Evolutionary conservation across 2,329 filamentous ascomycete species (phyloP).

Genomic region (Aspergillus ruber): DNA sequence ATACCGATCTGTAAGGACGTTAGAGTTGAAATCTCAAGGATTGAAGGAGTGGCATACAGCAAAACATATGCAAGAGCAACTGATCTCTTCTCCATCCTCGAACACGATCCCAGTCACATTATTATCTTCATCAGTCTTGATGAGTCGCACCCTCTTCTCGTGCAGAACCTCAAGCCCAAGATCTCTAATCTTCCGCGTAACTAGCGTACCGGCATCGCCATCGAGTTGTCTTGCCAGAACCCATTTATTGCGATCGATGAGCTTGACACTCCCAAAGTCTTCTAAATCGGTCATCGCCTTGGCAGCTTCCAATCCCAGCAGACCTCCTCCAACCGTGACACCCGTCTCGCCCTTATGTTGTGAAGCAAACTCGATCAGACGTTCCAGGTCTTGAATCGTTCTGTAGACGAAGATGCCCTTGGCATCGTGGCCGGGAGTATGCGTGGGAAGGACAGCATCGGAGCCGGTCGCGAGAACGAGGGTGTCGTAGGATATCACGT

Average conservation of each 20-base stretch:
- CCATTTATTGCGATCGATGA: constrained; percentile 79
- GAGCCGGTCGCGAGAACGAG: constrained; percentile 82
- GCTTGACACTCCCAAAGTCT: constrained; percentile 64
- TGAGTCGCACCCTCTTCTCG: constrained; percentile 65
- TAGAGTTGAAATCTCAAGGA: neutral
- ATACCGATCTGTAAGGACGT: constrained; percentile 61
- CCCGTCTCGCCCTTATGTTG: constrained; percentile 62
- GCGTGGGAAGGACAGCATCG: constrained; percentile 65
- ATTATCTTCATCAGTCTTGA: constrained; percentile 62
- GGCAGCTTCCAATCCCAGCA: constrained; percentile 80
- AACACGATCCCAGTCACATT: constrained; percentile 68
- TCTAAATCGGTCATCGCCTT: constrained; percentile 87
- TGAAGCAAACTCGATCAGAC: constrained; percentile 66
- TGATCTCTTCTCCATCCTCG: constrained; percentile 70
- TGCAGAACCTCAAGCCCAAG: constrained; percentile 75
- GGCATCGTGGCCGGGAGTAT: constrained; percentile 71
- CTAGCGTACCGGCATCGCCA: constrained; percentile 70
- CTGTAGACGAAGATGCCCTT: constrained; percentile 84
- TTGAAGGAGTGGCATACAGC: constrained; percentile 44
- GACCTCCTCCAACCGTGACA: constrained; percentile 73
- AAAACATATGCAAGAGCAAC: constrained; percentile 78
- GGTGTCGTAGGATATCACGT: constrained; percentile 67
- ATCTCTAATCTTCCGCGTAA: constrained; percentile 71
- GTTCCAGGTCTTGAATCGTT: constrained; percentile 73
- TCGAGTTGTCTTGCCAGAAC: constrained; percentile 78